These are phyloP conservation scores for Wickerhamiella infanticola DNA, from an alignment of 1,139 yeast genomes.

Conservation along the genomic window DNA sequence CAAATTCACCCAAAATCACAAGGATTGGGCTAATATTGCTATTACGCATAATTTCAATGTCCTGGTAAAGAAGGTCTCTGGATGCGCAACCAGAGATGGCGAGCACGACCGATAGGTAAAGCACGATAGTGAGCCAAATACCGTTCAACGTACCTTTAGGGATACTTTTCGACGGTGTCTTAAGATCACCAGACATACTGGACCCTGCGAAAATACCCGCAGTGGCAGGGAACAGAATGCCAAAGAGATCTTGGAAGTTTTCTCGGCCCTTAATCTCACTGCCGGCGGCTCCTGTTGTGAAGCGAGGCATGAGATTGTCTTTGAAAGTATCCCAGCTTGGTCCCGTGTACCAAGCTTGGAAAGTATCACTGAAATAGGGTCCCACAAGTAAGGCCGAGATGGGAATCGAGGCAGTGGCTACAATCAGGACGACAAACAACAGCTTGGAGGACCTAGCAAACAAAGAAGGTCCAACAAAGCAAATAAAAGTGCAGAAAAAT, in stretches of 20 bases:
- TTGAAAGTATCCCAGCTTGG: constrained; percentile 48
- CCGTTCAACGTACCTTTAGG: constrained; percentile 87
- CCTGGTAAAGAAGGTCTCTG: constrained; percentile 55
- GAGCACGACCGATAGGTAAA: constrained; percentile 61
- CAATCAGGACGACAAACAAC: constrained; percentile 49
- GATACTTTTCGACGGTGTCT: constrained; percentile 71
- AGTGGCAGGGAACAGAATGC: constrained; percentile 93
- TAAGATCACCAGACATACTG: constrained; percentile 91
- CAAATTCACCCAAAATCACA: constrained; percentile 71
- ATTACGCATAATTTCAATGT: constrained; percentile 72
- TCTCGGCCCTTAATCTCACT: constrained; percentile 52
- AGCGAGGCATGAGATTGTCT: constrained; percentile 57
- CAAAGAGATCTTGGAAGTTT: constrained; percentile 72
- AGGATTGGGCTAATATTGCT: constrained; percentile 55
- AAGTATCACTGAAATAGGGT: constrained; percentile 41
- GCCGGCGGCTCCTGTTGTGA: constrained; percentile 87
- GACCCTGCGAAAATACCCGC: constrained; percentile 99
- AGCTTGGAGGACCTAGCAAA: constrained; percentile 76
- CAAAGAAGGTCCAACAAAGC: constrained; percentile 67
- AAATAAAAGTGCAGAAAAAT: constrained; percentile 57
- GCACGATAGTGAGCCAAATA: constrained; percentile 50
- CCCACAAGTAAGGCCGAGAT: constrained; percentile 49
- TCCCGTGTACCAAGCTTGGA: constrained; percentile 46
- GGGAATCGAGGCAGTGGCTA: constrained; percentile 74
- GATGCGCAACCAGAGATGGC: constrained; percentile 72